phyloP scores from a whole-genome alignment of 2,329 filamentous ascomycete species.

The Fonsecaea pugnacius region DNA sequence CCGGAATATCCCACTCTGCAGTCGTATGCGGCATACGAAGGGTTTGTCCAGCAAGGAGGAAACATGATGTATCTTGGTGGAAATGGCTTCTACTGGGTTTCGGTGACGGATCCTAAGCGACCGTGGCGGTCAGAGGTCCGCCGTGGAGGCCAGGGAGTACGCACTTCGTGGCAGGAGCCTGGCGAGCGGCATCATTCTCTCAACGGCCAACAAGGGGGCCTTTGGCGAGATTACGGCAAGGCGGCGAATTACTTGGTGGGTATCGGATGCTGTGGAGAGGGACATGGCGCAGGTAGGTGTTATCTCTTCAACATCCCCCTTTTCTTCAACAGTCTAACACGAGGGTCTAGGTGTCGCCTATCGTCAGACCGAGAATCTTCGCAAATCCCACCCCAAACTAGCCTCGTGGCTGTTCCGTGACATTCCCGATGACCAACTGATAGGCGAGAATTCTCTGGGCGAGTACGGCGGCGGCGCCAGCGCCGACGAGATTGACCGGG shows the following conservation, averaged over 20 bases:
- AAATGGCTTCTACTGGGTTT: conserved; percentile 45
- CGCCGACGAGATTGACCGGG: conserved; percentile 45
- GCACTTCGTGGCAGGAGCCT: conserved; percentile 39
- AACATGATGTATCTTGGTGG: conserved; percentile 45
- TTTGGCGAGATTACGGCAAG: conserved; percentile 43
- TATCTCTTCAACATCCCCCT: too few relatives aligned
- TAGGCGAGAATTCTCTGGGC: conserved; percentile 28
- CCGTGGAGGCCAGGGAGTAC: conserved; percentile 41
- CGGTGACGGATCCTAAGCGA: neutral
- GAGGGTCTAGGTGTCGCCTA: conserved; percentile 40
- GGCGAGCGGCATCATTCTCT: conserved; percentile 41
- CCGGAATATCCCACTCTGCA: conserved; percentile 43
- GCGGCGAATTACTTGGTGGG: conserved; percentile 41
- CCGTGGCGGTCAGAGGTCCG: conserved; percentile 43
- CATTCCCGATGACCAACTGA: conserved; percentile 29
- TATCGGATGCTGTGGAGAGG: conserved; percentile 41
- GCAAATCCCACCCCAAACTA: conserved; percentile 21
- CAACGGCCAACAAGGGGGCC: conserved; percentile 42
- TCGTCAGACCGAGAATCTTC: conserved; percentile 25
- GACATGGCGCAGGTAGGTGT: conserved; percentile 15
- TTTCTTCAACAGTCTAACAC: too few relatives aligned
- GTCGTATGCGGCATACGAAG: conserved; percentile 39
- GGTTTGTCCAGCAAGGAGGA: conserved; percentile 41
- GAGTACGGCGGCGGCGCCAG: conserved; percentile 42
- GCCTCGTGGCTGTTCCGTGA: conserved; percentile 33